phyloP scores from a whole-genome alignment of 257 asterid genomes.

The Nicotiana benthamiana region DNA sequence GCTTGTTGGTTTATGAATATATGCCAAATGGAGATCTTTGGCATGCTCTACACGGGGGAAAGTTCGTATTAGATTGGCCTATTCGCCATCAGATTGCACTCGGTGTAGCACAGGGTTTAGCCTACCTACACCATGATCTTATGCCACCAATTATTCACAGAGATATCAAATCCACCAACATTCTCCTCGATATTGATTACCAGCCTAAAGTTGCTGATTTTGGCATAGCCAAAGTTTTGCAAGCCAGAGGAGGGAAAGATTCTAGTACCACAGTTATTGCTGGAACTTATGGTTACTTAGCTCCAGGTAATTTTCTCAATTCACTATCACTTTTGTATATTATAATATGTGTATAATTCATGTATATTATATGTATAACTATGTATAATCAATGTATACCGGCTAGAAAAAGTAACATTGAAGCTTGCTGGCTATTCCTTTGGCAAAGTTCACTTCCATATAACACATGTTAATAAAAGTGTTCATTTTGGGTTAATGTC shows the following conservation, averaged over 20 bases:
- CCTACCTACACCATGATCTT: slow-evolving; percentile 84
- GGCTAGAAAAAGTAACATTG: too few species aligned
- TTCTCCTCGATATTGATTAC: slow-evolving; percentile 61
- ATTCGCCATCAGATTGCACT: slow-evolving; percentile 66
- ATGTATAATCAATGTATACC: too few species aligned
- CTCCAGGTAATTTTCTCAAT: slow-evolving; percentile 52
- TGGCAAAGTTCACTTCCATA: neutral
- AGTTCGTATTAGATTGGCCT: slow-evolving; percentile 63
- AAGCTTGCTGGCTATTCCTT: too few species aligned
- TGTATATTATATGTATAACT: too few species aligned
- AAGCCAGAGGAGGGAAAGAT: slow-evolving; percentile 65
- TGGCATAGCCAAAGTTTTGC: slow-evolving; percentile 86
- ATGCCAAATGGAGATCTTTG: slow-evolving; percentile 90
- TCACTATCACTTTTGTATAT: neutral
- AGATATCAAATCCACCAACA: slow-evolving; percentile 79
- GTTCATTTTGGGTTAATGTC: neutral
- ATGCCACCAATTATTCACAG: slow-evolving; percentile 70
- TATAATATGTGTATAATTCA: too few species aligned
- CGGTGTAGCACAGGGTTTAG: slow-evolving; percentile 85
- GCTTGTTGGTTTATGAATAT: slow-evolving; percentile 70
- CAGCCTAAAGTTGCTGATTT: slow-evolving; percentile 90
- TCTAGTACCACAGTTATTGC: slow-evolving; percentile 62
- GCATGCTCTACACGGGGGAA: slow-evolving; percentile 67
- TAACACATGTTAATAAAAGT: neutral
- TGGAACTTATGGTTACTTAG: slow-evolving; percentile 93